These are phyloP conservation scores for Penicillium cosmopolitanum DNA, from an alignment of 495 filamentous ascomycete species.

Conservation along the genomic window DNA sequence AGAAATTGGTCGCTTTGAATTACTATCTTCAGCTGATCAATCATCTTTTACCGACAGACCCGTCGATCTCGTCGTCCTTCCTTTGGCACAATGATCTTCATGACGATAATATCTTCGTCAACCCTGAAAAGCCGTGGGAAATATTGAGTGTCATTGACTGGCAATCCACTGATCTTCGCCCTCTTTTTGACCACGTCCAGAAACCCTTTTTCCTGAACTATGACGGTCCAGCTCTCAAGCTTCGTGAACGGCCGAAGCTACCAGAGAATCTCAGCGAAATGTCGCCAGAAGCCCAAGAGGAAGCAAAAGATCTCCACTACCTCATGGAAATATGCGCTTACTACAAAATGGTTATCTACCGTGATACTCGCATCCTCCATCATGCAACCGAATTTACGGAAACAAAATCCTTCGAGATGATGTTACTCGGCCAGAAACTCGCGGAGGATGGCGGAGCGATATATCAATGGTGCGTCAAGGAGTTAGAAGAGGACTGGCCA, in stretches of 20 bases:
- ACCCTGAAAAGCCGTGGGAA: conserved; percentile 31
- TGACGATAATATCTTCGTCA: conserved; percentile 41
- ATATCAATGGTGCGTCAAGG: conserved; percentile 24
- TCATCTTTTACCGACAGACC: conserved; percentile 30
- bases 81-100: conserved; percentile 46
- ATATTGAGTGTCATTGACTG: conserved; percentile 40
- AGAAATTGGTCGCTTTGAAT: conserved; percentile 32
- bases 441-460: conserved; percentile 31
- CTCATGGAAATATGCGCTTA: conserved; percentile 25
- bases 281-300: conserved; percentile 18
- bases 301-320: conserved; percentile 27
- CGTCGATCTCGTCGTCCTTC: conserved; percentile 24
- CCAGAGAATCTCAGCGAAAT: conserved; percentile 26
- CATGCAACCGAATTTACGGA: conserved; percentile 30
- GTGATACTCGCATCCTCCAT: conserved; percentile 20
- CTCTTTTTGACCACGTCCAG: conserved; percentile 34
- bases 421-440: conserved; percentile 28
- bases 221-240: conserved; percentile 20
- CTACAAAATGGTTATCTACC: conserved; percentile 19
- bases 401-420: conserved; percentile 24
- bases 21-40: conserved; percentile 32
- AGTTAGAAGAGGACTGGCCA: conserved; percentile 30
- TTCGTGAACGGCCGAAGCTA: conserved; percentile 23
- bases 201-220: conserved; percentile 34
- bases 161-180: conserved; percentile 33